Evolutionary conservation across 2,329 filamentous ascomycete genomes (phyloP), one percentile per base, ranked within the genome.

Genomic region (Sclerotinia subarctica): DNA sequence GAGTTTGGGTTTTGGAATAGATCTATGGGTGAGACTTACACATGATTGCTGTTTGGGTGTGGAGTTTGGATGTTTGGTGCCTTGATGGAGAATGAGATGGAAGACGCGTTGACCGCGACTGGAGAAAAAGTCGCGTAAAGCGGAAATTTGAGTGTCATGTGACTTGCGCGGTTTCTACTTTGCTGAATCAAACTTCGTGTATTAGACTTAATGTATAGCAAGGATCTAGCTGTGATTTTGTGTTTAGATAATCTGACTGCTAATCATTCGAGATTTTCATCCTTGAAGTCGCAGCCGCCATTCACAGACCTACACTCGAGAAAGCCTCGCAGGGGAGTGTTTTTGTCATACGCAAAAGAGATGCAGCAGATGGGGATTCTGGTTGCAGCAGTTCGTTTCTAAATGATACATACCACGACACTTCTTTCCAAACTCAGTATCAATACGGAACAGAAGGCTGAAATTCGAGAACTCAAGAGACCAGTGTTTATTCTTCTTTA

Each of bases 21-120:
- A 10, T 24, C 15, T 15, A 29, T 29, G 7, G 13, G 4, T 6
- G n/a, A 51, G 3, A 11, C 59, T 51, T 62, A 62, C 59, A 51
- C 59, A 62, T 62, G 59, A 51, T 62, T 24, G 46, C 38, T 38
- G 5, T 51, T 38, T 17, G 46, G 4, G 29, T 26, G 58, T 51
- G 29, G 8, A 51, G 21, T n/a, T 47, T 47, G 15, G 17, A 38
- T 51, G 1, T 62, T 62, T 38, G 29, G 19, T 35, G 21, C 49
- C 29, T 38, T 62, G 59, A 51, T 62, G 21, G 17, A 59, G 44
- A 44, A 26, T 51, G 59, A 35, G 59, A 51, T 38, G 59, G 59
- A 51, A 62, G 59, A 62, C 59, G 59, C 59, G 59, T 62, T 49
- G 59, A 62, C 29, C 59, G 59, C 59, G 59, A 62, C 59, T 19